Evolutionary conservation across 306 rosid species (phyloP), one percentile per base, ranked within the genome.

Genomic region (Dryas drummondii): DNA sequence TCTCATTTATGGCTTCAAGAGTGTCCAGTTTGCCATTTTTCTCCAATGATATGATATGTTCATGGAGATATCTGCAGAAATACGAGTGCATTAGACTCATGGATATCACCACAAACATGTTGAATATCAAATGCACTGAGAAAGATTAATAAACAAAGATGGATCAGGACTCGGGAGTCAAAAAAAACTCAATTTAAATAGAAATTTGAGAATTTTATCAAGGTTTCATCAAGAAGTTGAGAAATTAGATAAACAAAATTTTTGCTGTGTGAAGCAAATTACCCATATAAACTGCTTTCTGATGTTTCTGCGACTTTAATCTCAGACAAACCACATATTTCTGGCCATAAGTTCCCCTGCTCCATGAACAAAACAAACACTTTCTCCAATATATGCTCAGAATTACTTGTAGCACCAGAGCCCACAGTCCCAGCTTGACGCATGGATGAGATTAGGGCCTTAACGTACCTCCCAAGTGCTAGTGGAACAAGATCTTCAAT

Each of bases 311-410:
- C 81, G 81, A 90, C 75, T 83, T 84, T 86, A 55, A 90, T 86
- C 89, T 94, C 98, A 19, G 93, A 84, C 83, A 94, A 86, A 82
- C 86, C 76, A 84, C 93, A 94, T 83, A 94, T 83, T 71, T 94
- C 97, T 46, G 97, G 96, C 98, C 97, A 94, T 79, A 94, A 64
- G 89, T 85, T 91, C 58, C 98, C 97, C 71, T 94, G 98, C 82
- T 94, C 98, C 83, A 94, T 83, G 89, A 91, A 94, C 80, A 94
- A 90, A 74, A 90, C 58, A 85, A 94, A 91, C 79, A 94, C 73
- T 86, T 80, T 91, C 83, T 94, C 98, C 78, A 90, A 80, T 69
- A 91, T 83, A 75, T 84, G 86, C 83, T 91, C 94, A 52, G 84
- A 83, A 78, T 85, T 80, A 79, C 84, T 80, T 70, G 65, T 72